phyloP scores from a whole-genome alignment of 116 monocot genomes.

The Iris pallida region DNA sequence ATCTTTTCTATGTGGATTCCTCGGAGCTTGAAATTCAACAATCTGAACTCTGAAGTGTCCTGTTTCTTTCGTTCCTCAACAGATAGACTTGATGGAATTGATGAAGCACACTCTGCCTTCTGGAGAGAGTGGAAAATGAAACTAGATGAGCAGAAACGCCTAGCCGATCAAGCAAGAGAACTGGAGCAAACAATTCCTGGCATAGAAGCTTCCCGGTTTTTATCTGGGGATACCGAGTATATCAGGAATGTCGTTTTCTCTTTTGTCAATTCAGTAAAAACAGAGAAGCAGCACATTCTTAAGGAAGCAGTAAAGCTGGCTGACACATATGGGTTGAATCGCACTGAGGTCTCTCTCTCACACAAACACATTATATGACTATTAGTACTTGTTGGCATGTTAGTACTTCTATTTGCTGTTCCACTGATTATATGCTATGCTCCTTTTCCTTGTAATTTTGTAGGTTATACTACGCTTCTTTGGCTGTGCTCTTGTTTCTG shows the following conservation, averaged over 20 bases:
- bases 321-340: slow-evolving; percentile 63
- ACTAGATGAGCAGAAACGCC: slow-evolving; percentile 75
- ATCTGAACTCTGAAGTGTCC: background rate
- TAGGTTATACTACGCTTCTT: slow-evolving; percentile 76
- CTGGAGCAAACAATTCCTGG: slow-evolving; percentile 72
- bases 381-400: background rate
- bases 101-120: slow-evolving; percentile 55
- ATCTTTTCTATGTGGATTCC: too few relatives aligned
- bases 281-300: slow-evolving; percentile 71
- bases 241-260: slow-evolving; percentile 54
- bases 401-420: background rate
- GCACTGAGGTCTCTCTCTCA: slow-evolving; percentile 56
- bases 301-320: slow-evolving; percentile 71
- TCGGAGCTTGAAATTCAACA: background rate
- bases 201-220: slow-evolving; percentile 64
- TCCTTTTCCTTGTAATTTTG: slow-evolving; percentile 9
- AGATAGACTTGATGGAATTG: slow-evolving; percentile 58
- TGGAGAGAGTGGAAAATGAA: slow-evolving; percentile 89
- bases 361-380: background rate
- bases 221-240: slow-evolving; percentile 75
- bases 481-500: slow-evolving; percentile 69
- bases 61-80: background rate
- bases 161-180: slow-evolving; percentile 61
- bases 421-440: background rate
- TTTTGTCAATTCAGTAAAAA: slow-evolving; percentile 72